Percentiles rank a stretch among this genome's conserved stretches.
Conservation (phyloP, 768 basidiomycete species). For the Cubamyces lactineus region DNA sequence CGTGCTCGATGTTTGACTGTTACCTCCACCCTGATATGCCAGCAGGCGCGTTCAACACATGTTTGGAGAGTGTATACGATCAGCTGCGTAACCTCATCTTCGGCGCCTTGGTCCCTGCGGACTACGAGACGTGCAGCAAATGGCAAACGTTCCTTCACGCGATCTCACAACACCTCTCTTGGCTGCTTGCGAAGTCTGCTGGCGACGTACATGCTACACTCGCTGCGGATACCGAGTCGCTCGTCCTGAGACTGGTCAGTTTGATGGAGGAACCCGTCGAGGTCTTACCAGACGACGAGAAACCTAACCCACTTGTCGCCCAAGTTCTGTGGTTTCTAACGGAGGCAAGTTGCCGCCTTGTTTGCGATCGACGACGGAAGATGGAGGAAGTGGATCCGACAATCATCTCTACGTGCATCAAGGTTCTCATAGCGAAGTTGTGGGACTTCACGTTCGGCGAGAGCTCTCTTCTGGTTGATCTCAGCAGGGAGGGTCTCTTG, state of each 20-base stretch:
- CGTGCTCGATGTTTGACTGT: constrained; percentile 43
- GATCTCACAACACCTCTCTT: constrained; percentile 49
- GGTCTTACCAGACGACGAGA: constrained; percentile 31
- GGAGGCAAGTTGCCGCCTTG: constrained; percentile 54
- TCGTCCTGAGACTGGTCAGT: constrained; percentile 37
- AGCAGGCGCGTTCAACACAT: constrained; percentile 43
- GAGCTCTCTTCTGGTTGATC: constrained; percentile 44
- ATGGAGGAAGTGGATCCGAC: constrained; percentile 16
- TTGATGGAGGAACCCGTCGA: constrained; percentile 42
- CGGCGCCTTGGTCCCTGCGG: background rate
- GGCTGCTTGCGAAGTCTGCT: constrained; percentile 41
- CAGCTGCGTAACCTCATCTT: constrained; percentile 10
- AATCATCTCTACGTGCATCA: constrained; percentile 36
- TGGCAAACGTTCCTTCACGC: constrained; percentile 29
- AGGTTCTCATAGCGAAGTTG: constrained; percentile 44
- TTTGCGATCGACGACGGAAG: constrained; percentile 31
- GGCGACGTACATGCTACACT: constrained; percentile 40
- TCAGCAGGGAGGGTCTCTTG: constrained; percentile 37
- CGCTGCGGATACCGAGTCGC: constrained; percentile 39
- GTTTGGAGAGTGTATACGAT: constrained; percentile 24
- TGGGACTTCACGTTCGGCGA: constrained; percentile 55
- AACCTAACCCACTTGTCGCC: constrained; percentile 45
- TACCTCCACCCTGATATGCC: constrained; percentile 48
- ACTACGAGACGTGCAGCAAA: constrained; percentile 12
- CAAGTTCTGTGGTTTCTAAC: constrained; percentile 65